Conservation (phyloP, 1,139 yeast genomes). For the Pichia sp. region DNA sequence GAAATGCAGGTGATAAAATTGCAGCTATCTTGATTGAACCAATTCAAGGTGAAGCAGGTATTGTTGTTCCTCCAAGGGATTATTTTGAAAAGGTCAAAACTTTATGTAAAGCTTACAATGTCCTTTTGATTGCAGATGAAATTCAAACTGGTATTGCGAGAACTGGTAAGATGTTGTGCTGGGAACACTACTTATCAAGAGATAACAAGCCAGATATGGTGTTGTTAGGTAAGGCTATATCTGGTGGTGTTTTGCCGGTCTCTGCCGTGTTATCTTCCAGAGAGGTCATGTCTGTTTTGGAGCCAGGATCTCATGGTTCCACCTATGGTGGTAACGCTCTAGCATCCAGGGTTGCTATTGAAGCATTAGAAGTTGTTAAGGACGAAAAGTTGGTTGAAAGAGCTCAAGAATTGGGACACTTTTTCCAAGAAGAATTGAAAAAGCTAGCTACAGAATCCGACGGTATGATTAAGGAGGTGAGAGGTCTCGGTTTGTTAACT, state of each 20-base stretch:
- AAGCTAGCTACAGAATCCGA: constrained; percentile 52
- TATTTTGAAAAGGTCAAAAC: constrained; percentile 68
- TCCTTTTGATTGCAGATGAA: constrained; percentile 88
- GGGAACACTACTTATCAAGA: constrained; percentile 61
- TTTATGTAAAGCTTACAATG: constrained; percentile 78
- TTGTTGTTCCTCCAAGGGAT: constrained; percentile 84
- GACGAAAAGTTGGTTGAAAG: constrained; percentile 85
- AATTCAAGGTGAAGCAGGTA: constrained; percentile 98
- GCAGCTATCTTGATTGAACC: constrained; percentile 94
- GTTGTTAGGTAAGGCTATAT: constrained; percentile 86
- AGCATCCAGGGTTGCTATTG: constrained; percentile 90
- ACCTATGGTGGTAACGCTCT: constrained; percentile 98
- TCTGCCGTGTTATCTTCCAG: constrained; percentile 83
- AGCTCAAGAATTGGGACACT: constrained; percentile 63
- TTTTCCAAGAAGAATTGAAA: constrained; percentile 58
- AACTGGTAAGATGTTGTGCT: constrained; percentile 90
- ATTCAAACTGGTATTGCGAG: constrained; percentile 97
- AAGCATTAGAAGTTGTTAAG: constrained; percentile 83
- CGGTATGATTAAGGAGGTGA: constrained; percentile 79
- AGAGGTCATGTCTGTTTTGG: constrained; percentile 83
- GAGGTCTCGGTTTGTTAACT: constrained; percentile 85
- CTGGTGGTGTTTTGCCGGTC: constrained; percentile 93
- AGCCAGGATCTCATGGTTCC: constrained; percentile 97
- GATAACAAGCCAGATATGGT: constrained; percentile 82
- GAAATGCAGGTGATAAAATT: constrained; percentile 79